Evolutionary conservation across 1,139 yeast genomes (phyloP).

Genomic region (Scheffersomyces insectosa): DNA sequence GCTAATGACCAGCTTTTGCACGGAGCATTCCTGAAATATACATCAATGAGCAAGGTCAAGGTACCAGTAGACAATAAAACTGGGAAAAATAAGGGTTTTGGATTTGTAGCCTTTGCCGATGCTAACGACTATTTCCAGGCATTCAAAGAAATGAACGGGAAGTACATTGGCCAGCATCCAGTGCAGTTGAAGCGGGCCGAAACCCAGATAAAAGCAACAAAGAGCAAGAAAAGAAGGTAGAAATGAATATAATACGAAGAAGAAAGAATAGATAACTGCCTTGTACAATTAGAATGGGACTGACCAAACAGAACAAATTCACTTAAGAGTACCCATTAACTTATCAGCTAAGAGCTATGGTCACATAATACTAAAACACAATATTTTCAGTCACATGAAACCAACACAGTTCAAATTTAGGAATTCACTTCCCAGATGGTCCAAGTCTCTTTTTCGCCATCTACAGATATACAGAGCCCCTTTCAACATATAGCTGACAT

Average conservation of each 20-base stretch:
- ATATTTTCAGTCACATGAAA: no score
- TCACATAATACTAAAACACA: no score
- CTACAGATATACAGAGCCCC: no score
- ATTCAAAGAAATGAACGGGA: conserved; percentile 74
- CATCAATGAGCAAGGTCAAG: conserved; percentile 52
- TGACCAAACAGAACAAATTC: no score
- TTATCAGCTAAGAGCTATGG: no score
- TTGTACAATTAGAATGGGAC: no score
- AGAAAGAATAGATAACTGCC: not conserved
- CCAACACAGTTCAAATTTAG: no score
- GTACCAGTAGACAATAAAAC: conserved; percentile 52
- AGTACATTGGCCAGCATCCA: conserved; percentile 74
- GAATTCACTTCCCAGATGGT: no score
- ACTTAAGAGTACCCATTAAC: no score
- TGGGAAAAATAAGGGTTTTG: conserved; percentile 60
- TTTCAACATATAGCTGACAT: not conserved
- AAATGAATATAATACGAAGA: not conserved
- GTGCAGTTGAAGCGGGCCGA: conserved; percentile 69
- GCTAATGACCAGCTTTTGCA: conserved; percentile 57
- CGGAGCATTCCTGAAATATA: conserved; percentile 52
- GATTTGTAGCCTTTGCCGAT: conserved; percentile 65
- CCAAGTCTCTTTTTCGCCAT: no score
- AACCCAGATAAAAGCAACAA: conserved; percentile 40
- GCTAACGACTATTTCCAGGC: conserved; percentile 68
- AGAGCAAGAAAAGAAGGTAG: conserved; percentile 13